Percentiles rank a stretch among this genome's conserved stretches.
Evolutionary conservation across 2,329 filamentous ascomycete genomes (phyloP).

Genomic region (Fonsecaea monophora): DNA sequence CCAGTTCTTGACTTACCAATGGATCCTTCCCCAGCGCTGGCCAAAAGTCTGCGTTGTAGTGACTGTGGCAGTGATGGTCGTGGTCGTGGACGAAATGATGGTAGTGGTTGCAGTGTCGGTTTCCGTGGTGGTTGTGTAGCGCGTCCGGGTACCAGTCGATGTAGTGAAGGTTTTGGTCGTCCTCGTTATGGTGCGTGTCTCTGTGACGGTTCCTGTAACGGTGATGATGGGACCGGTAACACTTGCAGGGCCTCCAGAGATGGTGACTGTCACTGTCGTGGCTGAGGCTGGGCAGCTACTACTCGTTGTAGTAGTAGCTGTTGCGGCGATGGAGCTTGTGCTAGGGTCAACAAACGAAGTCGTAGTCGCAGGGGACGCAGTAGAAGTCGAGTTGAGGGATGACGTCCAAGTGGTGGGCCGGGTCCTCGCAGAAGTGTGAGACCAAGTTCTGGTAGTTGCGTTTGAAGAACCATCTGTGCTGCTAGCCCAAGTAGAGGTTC

Average conservation of each 20-base stretch:
- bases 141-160: neutral
- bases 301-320: slow-evolving; percentile 11
- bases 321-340: slow-evolving; percentile 17
- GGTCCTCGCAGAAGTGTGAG: neutral
- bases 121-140: slow-evolving; percentile 10
- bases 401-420: neutral
- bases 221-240: slow-evolving; percentile 3
- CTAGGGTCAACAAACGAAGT: slow-evolving; percentile 10
- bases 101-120: slow-evolving; percentile 21
- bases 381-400: slow-evolving; percentile 14
- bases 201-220: slow-evolving; percentile 1
- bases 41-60: slow-evolving; percentile 18
- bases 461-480: slow-evolving; percentile 13
- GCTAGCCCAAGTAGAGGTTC: slow-evolving; percentile 5
- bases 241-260: slow-evolving; percentile 3
- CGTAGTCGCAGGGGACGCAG: neutral
- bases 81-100: slow-evolving; percentile 15
- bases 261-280: slow-evolving; percentile 12
- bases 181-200: slow-evolving; percentile 14
- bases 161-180: slow-evolving; percentile 10
- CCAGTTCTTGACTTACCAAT: slow-evolving; percentile 17
- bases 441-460: slow-evolving; percentile 6
- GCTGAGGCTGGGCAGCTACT: slow-evolving; percentile 10
- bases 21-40: slow-evolving; percentile 23
- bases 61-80: slow-evolving; percentile 17